Evolutionary conservation across 106 monocot genomes (phyloP).

Genomic region (Allium fistulosum): DNA sequence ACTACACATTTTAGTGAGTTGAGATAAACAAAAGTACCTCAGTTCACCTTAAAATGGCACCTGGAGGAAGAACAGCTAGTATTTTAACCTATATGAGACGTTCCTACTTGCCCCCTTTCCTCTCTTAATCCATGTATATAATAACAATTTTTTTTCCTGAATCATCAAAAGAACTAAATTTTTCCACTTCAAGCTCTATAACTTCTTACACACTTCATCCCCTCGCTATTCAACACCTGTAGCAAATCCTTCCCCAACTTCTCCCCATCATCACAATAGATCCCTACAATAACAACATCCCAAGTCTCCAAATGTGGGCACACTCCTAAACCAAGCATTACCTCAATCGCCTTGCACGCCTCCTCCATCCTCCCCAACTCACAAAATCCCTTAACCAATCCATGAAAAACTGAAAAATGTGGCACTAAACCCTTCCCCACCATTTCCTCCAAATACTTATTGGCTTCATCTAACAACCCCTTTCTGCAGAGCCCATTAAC

Average conservation of each 20-base stretch:
- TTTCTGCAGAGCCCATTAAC: conserved; percentile 55
- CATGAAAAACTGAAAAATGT: conserved; percentile 82
- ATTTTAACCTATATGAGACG: too few relatives aligned
- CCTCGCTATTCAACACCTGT: conserved; percentile 14
- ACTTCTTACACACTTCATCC: too few relatives aligned
- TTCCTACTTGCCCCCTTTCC: too few relatives aligned
- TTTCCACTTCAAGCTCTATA: too few relatives aligned
- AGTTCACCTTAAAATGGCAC: too few relatives aligned
- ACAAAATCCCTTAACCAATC: conserved; percentile 60
- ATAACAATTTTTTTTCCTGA: too few relatives aligned
- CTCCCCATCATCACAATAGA: conserved; percentile 25
- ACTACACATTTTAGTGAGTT: too few relatives aligned
- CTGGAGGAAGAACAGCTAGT: too few relatives aligned
- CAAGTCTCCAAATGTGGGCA: conserved; percentile 71
- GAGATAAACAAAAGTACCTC: too few relatives aligned
- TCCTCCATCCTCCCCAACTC: conserved; percentile 54
- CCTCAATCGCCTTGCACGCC: conserved; percentile 29
- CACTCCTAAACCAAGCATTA: conserved; percentile 60
- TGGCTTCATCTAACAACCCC: conserved; percentile 52
- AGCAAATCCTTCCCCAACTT: conserved; percentile 12
- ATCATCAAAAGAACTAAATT: too few relatives aligned
- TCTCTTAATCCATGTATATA: too few relatives aligned
- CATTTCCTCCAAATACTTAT: conserved; percentile 65
- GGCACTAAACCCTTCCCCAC: conserved; percentile 44
- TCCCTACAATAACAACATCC: conserved; percentile 24